Evolutionary conservation across 2,329 filamentous ascomycete species (phyloP), one percentile per base, ranked within the genome.

Genomic region (Penicillium sp.): DNA sequence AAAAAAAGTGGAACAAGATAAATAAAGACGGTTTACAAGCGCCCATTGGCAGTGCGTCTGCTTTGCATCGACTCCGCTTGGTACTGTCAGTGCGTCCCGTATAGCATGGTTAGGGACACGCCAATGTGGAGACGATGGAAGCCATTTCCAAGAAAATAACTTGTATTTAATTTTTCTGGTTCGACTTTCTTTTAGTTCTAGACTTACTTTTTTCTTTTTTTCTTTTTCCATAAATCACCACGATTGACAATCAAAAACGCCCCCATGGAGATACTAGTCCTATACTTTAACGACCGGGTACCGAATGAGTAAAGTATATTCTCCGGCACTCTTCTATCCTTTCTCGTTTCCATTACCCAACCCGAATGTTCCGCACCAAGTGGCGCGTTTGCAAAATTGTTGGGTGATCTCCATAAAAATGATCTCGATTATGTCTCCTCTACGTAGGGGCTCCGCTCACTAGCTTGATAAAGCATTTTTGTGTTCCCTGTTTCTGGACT

Each of bases 41-140:
- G 58, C 58, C 52, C 47, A 56, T 52, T 50, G 52, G 52, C 35
- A 46, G 59, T 63, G 61, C 59, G 57, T 61, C 59, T 60, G 53
- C 59, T 61, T 61, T 61, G 54, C 59, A 61, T 55, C 31, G 52
- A 56, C 59, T 63, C 56, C 58, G 57, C 60, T 65, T 62, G 45
- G 52, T 57, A 52, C 57, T 51, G 63, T 62, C 64, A 64, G 57
- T 66, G 64, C 64, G 63, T 58, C 52, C 57, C 59, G 59, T 60
- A 63, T 61, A 61, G 44, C 29, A 45, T 49, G 44, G 49, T 55
- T 61, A 37, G 52, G 57, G 55, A 45, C 59, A 61, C 59, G 59
- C 55, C 56, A 46, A 53, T 41, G 60, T 61, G 58, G 58, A 39
- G 19, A 27, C 48, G 3, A 45, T 56, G 33, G 33, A 48, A 51